Evolutionary conservation across 2,329 filamentous ascomycete genomes (phyloP).

Genomic region (Amauroascus verrucosus): DNA sequence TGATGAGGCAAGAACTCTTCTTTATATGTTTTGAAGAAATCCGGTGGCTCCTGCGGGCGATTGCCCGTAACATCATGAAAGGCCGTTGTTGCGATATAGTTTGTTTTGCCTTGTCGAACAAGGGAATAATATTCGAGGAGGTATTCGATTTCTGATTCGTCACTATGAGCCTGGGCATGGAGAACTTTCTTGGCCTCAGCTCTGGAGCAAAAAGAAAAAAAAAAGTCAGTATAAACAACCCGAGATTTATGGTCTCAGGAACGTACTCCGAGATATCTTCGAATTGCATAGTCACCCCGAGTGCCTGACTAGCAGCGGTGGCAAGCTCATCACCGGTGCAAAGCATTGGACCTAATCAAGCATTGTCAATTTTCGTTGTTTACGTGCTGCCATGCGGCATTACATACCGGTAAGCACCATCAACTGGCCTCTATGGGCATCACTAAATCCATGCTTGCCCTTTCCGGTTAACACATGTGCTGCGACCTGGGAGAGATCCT

Average conservation of each 20-base stretch:
- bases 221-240: background rate
- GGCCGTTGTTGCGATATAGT: constrained; percentile 43
- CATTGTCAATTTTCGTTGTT: background rate
- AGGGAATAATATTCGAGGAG: constrained; percentile 45
- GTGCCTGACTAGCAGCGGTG: constrained; percentile 35
- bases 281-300: constrained; percentile 38
- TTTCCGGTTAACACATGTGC: constrained; percentile 41
- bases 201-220: constrained; percentile 11
- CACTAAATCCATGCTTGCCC: constrained; percentile 42
- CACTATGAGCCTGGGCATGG: constrained; percentile 28
- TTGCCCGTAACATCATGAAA: constrained; percentile 42
- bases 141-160: constrained; percentile 38
- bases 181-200: constrained; percentile 31
- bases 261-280: constrained; percentile 39
- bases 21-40: constrained; percentile 42
- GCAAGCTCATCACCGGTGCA: constrained; percentile 40
- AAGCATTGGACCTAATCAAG: constrained; percentile 37
- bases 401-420: constrained; percentile 41
- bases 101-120: constrained; percentile 45
- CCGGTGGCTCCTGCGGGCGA: constrained; percentile 39
- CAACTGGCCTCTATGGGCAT: constrained; percentile 44
- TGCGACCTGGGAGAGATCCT: constrained; percentile 42
- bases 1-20: constrained; percentile 30
- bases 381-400: background rate
- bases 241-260: background rate